A percentile compares a stretch with the other conserved stretches of the same genome.
These are phyloP conservation scores for Trypanosoma congolense DNA, from an alignment of 208 protist genomes.

Conservation along the genomic window DNA sequence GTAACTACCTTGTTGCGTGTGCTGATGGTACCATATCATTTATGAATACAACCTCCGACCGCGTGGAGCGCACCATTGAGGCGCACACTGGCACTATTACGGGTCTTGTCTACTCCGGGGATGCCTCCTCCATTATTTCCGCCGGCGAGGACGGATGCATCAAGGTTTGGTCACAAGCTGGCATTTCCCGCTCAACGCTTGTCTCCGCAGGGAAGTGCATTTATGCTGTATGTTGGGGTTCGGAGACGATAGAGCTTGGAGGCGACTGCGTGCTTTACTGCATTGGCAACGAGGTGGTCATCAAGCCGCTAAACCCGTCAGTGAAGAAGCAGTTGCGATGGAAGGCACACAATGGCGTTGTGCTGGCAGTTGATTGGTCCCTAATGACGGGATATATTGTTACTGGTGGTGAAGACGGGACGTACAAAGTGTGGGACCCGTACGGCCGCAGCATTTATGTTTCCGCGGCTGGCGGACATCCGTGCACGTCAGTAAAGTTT, in stretches of 20 bases:
- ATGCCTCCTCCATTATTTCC: constrained; percentile 90
- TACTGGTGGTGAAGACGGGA: constrained; percentile 93
- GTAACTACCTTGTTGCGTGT: constrained; percentile 89
- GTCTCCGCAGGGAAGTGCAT: constrained; percentile 84
- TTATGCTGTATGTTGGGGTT: constrained; percentile 89
- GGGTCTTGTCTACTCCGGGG: constrained; percentile 72
- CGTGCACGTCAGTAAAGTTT: constrained; percentile 90
- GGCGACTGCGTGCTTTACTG: constrained; percentile 91
- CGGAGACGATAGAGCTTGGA: constrained; percentile 79
- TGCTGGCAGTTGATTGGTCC: constrained; percentile 94
- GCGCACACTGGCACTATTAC: constrained; percentile 86
- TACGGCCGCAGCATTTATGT: constrained; percentile 92
- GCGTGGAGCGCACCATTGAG: constrained; percentile 85
- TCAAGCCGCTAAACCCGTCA: constrained; percentile 92
- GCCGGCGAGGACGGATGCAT: constrained; percentile 94
- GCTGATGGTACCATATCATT: constrained; percentile 88
- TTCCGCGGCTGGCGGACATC: constrained; percentile 72
- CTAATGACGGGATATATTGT: constrained; percentile 94
- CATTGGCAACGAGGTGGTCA: constrained; percentile 82
- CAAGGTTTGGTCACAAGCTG: constrained; percentile 94
- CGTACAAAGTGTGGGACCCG: constrained; percentile 95
- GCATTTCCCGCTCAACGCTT: constrained; percentile 90
- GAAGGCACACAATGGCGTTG: constrained; percentile 94
- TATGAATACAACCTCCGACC: constrained; percentile 69
- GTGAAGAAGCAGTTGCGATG: constrained; percentile 92